phyloP scores from a whole-genome alignment of 495 filamentous ascomycete species.

The Aspergillus carlsbadensis region DNA sequence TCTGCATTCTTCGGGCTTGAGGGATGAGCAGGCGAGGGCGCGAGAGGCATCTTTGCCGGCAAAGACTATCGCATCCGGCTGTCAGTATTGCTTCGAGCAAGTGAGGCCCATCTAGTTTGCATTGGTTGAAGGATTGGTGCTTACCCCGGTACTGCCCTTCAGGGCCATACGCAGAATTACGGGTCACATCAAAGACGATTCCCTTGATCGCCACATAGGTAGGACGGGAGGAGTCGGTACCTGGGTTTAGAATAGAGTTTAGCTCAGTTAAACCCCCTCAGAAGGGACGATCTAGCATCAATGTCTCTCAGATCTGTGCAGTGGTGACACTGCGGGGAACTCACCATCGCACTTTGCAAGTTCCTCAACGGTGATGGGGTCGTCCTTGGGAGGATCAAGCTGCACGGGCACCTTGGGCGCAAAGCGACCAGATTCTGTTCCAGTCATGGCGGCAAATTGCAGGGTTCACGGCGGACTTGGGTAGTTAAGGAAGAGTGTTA shows the following conservation, averaged over 20 bases:
- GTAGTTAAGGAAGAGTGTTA: not conserved
- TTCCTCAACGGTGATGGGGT: conserved; percentile 72
- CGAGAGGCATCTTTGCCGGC: conserved; percentile 92
- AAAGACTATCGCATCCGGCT: conserved; percentile 62
- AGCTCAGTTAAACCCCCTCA: not conserved
- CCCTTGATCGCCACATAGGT: conserved; percentile 96
- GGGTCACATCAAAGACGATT: conserved; percentile 88
- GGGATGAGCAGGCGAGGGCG: conserved; percentile 80
- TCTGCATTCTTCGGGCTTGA: conserved; percentile 79
- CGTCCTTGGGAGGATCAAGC: conserved; percentile 83
- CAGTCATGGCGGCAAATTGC: conserved; percentile 30
- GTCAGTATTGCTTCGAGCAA: not conserved
- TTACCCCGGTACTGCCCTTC: conserved; percentile 81
- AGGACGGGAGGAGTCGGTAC: conserved; percentile 62
- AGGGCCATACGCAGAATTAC: conserved; percentile 81
- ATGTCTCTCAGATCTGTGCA: too few species aligned
- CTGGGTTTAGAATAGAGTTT: conserved; percentile 27
- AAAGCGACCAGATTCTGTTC: conserved; percentile 60
- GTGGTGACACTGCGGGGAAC: conserved; percentile 5
- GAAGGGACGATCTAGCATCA: too few species aligned
- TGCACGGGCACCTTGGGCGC: conserved; percentile 79
- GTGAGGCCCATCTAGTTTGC: not conserved
- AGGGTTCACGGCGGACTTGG: not conserved
- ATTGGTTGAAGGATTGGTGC: conserved; percentile 14
- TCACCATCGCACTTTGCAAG: conserved; percentile 81